Base-by-base conservation (phyloP, 2,329 filamentous ascomycete species). In the Neofusicoccum ribis region DNA sequence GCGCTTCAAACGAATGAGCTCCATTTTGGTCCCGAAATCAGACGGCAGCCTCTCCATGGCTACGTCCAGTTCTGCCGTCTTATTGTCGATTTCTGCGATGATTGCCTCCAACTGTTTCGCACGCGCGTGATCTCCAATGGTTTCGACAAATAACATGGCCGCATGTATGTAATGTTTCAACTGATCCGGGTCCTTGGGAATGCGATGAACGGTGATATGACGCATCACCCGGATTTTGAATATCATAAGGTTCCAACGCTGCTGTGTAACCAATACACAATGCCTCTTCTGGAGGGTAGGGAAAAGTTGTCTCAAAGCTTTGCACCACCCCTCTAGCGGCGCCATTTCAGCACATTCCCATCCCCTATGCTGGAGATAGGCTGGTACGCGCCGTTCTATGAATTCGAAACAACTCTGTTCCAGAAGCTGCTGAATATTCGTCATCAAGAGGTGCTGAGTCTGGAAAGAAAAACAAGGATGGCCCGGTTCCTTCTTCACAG, bases 21-120 rank as follows among this genome's bases (percentile, higher is more conserved):
- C 8, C 17, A 43, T 31, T 9, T 12, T 6, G 2, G 2, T 3
- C 3, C 14, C 20, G 12, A n/a, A 39, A 11, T 20, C 50, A 17
- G 12, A 0, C 5, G 6, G 5, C 1, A 51, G 1, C 0, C 4
- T 23, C 8, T 3, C 3, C 15, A 5, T 56, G 37, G 9, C 9
- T 11, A 39, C 37, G 5, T 5, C 9, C 37, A 39, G 5, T 39
- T 31, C 12, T 11, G 47, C 27, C 20, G 31, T 23, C 8, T 14
- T 36, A 67, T 74, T 73, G 15, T 73, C 74, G 8, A 71, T 65
- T 14, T 71, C 68, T 63, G 73, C 74, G 17, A 73, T 70, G 36
- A 76, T 69, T 63, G 74, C 76, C 15, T 75, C 65, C 3, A 46
- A 8, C 8, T 46, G 47, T 12, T 20, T 11, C 23, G 47, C 8